phyloP scores from a whole-genome alignment of 2,329 filamentous ascomycete species.

The Pezizomycotina sp. region DNA sequence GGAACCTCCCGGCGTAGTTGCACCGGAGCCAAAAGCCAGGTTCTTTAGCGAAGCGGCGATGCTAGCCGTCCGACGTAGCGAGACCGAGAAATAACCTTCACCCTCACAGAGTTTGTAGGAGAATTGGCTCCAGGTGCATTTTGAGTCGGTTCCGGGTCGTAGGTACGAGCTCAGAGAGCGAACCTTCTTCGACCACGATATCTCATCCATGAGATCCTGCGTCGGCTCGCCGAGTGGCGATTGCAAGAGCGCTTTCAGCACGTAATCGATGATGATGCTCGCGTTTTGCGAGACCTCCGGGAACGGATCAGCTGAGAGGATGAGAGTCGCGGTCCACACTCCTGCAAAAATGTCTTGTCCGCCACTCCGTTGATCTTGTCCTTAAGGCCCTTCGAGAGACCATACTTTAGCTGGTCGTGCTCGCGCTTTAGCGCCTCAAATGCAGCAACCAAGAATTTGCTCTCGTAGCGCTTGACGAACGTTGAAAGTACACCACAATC shows the following conservation, averaged over 20 bases:
- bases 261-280: constrained; percentile 66
- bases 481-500: constrained; percentile 84
- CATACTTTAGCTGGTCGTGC: constrained; percentile 22
- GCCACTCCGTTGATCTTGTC: constrained; percentile 42
- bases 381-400: constrained; percentile 25
- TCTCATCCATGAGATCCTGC: constrained; percentile 57
- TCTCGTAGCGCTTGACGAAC: constrained; percentile 78
- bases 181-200: constrained; percentile 40
- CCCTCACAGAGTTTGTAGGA: too few species aligned
- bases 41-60: constrained; percentile 48
- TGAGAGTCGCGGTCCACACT: constrained; percentile 83
- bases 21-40: constrained; percentile 34
- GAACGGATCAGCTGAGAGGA: constrained; percentile 84
- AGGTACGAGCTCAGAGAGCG: too few species aligned
- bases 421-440: constrained; percentile 42
- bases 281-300: constrained; percentile 82
- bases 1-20: constrained; percentile 29
- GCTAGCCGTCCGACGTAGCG: constrained; percentile 46
- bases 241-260: constrained; percentile 60
- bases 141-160: constrained; percentile 25
- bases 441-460: constrained; percentile 77
- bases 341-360: constrained; percentile 84
- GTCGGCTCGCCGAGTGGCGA: constrained; percentile 59
- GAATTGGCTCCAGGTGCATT: too few species aligned
- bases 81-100: constrained; percentile 45